Conservation (phyloP, 306 rosid species). For the Quercus agrifolia region DNA sequence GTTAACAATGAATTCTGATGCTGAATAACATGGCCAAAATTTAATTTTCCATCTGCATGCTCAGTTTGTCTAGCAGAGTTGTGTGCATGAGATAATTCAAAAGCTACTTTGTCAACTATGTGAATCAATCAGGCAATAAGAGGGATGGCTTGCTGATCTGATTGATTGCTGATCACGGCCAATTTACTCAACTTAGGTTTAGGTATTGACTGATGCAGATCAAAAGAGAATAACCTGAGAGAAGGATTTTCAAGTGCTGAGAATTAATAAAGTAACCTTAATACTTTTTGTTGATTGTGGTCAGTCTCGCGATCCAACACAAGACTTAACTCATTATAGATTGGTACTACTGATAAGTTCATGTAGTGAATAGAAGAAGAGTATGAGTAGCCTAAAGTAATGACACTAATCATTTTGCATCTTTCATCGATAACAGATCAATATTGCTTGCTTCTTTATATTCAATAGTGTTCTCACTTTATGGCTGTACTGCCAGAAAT, state of each 20-base stretch:
- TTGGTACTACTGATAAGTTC: neutral
- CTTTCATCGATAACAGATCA: neutral
- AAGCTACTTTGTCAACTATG: neutral
- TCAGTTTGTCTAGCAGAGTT: constrained; percentile 10
- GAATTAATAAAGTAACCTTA: neutral
- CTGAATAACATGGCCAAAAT: neutral
- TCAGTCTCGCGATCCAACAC: neutral
- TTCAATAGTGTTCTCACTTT: neutral
- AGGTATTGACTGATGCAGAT: neutral
- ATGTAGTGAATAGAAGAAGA: neutral
- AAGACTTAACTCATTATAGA: neutral
- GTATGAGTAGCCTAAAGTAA: neutral
- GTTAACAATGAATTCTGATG: constrained; percentile 36
- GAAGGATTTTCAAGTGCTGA: neutral
- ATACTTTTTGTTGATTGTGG: neutral
- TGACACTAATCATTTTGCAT: neutral
- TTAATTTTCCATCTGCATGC: neutral
- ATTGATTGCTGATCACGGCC: neutral
- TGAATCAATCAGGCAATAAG: constrained; percentile 1
- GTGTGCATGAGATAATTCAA: constrained; percentile 5
- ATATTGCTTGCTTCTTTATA: neutral
- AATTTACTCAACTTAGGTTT: neutral
- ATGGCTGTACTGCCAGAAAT: neutral
- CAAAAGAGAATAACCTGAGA: neutral
- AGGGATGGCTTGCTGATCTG: constrained; percentile 9